Evolutionary conservation across 495 filamentous ascomycete species (phyloP).

Genomic region (Delitschia confertaspora): DNA sequence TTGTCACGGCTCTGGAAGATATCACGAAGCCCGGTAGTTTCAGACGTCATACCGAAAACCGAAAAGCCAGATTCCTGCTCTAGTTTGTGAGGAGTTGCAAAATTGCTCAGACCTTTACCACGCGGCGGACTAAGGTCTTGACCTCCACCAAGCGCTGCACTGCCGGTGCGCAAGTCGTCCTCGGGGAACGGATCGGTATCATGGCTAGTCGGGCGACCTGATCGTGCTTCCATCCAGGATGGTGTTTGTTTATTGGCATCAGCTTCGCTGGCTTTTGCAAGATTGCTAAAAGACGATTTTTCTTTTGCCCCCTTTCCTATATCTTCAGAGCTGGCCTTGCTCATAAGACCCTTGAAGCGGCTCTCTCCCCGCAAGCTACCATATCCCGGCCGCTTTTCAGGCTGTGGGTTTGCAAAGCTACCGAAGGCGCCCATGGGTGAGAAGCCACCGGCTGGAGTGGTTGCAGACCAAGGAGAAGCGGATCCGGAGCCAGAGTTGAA

Average conservation of each 20-base stretch:
- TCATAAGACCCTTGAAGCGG: conserved; percentile 73
- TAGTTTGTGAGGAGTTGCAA: conserved; percentile 52
- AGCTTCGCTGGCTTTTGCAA: conserved; percentile 47
- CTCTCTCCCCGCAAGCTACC: conserved; percentile 66
- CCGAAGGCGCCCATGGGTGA: conserved; percentile 80
- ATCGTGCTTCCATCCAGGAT: conserved; percentile 47
- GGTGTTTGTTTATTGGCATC: conserved; percentile 39
- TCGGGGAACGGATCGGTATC: conserved; percentile 78
- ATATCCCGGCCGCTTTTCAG: conserved; percentile 62
- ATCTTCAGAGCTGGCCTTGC: conserved; percentile 66
- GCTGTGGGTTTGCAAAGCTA: conserved; percentile 61
- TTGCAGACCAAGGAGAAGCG: conserved; percentile 60
- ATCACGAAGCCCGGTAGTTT: conserved; percentile 58
- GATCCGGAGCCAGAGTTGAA: conserved; percentile 44
- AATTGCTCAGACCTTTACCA: conserved; percentile 35
- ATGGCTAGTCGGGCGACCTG: conserved; percentile 48
- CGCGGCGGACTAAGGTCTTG: conserved; percentile 61
- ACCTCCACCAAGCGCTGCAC: conserved; percentile 69
- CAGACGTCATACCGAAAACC: conserved; percentile 72
- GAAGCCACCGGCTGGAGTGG: conserved; percentile 50
- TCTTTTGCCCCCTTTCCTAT: conserved; percentile 44
- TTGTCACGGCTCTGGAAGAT: conserved; percentile 51
- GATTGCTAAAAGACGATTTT: conserved; percentile 44
- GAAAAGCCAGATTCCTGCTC: conserved; percentile 46
- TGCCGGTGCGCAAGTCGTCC: conserved; percentile 56